These are phyloP conservation scores for Tuber indicum DNA, from an alignment of 495 filamentous ascomycete species.

Conservation along the genomic window DNA sequence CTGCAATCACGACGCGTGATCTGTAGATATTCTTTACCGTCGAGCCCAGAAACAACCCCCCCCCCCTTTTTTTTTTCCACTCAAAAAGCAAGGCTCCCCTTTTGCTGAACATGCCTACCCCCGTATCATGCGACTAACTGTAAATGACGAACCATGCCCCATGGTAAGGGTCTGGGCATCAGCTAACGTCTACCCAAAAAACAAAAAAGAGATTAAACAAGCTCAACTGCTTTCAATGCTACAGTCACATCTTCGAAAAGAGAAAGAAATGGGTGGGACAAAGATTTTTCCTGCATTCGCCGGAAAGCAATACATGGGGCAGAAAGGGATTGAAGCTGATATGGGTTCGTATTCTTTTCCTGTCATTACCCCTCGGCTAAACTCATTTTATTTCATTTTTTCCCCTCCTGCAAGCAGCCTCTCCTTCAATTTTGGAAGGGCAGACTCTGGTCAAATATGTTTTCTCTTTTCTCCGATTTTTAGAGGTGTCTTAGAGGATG, in stretches of 20 bases:
- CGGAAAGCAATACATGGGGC: slow-evolving; percentile 7
- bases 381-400: neutral
- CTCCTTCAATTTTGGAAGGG: neutral
- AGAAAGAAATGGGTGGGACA: slow-evolving; percentile 14
- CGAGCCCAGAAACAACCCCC: neutral
- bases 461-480: neutral
- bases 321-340: slow-evolving; percentile 26
- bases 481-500: neutral
- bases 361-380: neutral
- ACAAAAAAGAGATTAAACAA: slow-evolving; percentile 13
- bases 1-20: neutral
- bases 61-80: neutral
- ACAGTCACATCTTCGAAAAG: slow-evolving; percentile 19
- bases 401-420: neutral
- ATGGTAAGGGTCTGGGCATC: neutral
- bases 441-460: neutral
- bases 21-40: neutral
- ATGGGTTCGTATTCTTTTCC: slow-evolving; percentile 14
- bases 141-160: neutral
- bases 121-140: neutral
- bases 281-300: slow-evolving; percentile 21
- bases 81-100: slow-evolving; percentile 7
- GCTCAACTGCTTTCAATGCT: slow-evolving; percentile 16
- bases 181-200: slow-evolving; percentile 5
- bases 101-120: neutral